Conservation (phyloP, 1,284 basidiomycete genomes). For the Athelia sp. region DNA sequence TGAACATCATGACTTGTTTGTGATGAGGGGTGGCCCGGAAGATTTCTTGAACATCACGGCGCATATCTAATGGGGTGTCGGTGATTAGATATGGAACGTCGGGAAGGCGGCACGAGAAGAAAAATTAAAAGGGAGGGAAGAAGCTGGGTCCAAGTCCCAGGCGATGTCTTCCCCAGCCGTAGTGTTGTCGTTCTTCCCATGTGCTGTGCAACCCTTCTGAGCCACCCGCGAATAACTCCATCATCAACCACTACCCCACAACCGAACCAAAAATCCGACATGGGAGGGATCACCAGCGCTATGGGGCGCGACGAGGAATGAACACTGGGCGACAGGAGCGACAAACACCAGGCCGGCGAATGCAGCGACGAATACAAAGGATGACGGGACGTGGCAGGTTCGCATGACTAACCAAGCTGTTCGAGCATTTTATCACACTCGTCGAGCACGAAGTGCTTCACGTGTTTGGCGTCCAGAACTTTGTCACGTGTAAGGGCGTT, state of each 20-base stretch:
- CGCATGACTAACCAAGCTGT: slow-evolving; percentile 97
- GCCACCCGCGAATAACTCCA: slow-evolving; percentile 5
- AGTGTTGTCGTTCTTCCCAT: neutral
- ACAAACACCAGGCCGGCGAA: slow-evolving; percentile 9
- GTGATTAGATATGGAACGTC: slow-evolving; percentile 61
- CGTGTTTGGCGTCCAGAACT: slow-evolving; percentile 86
- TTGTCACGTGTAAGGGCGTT: slow-evolving; percentile 94
- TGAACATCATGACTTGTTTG: slow-evolving; percentile 99
- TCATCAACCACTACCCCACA: slow-evolving; percentile 17
- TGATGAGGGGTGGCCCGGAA: slow-evolving; percentile 99
- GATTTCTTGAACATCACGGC: slow-evolving; percentile 99
- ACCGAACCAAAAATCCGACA: slow-evolving; percentile 26
- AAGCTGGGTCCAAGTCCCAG: slow-evolving; percentile 18
- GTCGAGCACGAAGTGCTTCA: slow-evolving; percentile 99
- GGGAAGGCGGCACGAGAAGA: slow-evolving; percentile 36
- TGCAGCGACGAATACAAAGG: slow-evolving; percentile 35
- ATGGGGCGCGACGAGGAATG: slow-evolving; percentile 17
- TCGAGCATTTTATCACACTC: slow-evolving; percentile 99
- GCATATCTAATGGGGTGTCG: slow-evolving; percentile 91
- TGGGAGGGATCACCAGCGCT: slow-evolving; percentile 23
- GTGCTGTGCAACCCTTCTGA: slow-evolving; percentile 7
- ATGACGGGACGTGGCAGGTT: slow-evolving; percentile 38
- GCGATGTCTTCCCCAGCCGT: slow-evolving; percentile 22
- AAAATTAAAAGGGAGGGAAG: slow-evolving; percentile 22
- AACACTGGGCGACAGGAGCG: slow-evolving; percentile 21